These are phyloP conservation scores for Musa balbisiana DNA, from an alignment of 202 grass and related monocot species.

Conservation along the genomic window DNA sequence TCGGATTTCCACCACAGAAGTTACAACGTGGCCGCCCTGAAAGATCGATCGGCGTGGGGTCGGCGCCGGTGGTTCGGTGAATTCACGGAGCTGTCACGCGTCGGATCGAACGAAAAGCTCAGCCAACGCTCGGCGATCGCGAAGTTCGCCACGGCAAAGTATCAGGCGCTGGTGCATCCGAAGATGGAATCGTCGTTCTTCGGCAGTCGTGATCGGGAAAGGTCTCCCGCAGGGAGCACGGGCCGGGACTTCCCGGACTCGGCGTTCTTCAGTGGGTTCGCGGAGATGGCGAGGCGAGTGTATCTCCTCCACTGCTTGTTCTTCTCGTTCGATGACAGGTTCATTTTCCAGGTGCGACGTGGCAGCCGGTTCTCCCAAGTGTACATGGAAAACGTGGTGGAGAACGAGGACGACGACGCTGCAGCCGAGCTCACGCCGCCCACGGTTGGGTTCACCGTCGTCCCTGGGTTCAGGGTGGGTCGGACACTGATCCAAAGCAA, in stretches of 20 bases:
- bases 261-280: slow-evolving; percentile 43
- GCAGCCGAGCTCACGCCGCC: background rate
- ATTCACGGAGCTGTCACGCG: slow-evolving; percentile 35
- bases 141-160: slow-evolving; percentile 47
- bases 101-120: slow-evolving; percentile 11
- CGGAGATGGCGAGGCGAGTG: slow-evolving; percentile 71
- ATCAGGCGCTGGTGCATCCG: slow-evolving; percentile 48
- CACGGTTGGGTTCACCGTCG: slow-evolving; percentile 74
- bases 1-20: slow-evolving; percentile 9
- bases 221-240: background rate
- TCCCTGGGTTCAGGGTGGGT: slow-evolving; percentile 71
- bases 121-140: slow-evolving; percentile 15
- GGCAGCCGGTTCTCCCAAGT: slow-evolving; percentile 70
- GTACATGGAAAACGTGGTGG: slow-evolving; percentile 69
- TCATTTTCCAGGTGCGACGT: slow-evolving; percentile 31
- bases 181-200: slow-evolving; percentile 59
- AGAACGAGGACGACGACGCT: slow-evolving; percentile 14
- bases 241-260: slow-evolving; percentile 20
- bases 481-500: slow-evolving; percentile 53
- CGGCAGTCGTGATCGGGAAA: slow-evolving; percentile 22
- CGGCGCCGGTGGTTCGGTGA: slow-evolving; percentile 53
- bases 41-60: slow-evolving; percentile 20
- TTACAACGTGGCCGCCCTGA: slow-evolving; percentile 3
- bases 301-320: slow-evolving; percentile 80
- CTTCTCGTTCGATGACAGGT: slow-evolving; percentile 35